A percentile compares a stretch with the other conserved stretches of the same genome.
phyloP scores from a whole-genome alignment of 371 early-diverging fungal species.

The Mucor indicus region DNA sequence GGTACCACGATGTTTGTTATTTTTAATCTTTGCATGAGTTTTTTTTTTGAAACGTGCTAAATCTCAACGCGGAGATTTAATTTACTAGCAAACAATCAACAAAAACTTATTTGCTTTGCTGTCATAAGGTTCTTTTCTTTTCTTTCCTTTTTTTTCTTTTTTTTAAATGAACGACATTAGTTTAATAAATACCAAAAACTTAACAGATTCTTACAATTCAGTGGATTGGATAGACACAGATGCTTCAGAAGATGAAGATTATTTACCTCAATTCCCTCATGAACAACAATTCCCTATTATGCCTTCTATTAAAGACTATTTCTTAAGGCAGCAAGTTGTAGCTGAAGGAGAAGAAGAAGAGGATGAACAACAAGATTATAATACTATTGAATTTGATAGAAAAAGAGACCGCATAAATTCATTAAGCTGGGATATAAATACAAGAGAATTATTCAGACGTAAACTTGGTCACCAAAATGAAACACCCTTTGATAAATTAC shows the following conservation, averaged over 20 bases:
- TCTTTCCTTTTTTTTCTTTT: not conserved
- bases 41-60: too few relatives aligned
- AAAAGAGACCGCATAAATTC: constrained; percentile 19
- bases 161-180: not conserved
- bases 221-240: constrained; percentile 44
- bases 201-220: not conserved
- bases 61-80: too few relatives aligned
- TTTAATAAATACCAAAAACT: not conserved
- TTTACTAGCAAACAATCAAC: too few relatives aligned
- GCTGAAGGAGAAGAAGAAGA: not conserved
- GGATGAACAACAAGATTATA: not conserved
- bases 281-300: constrained; percentile 2
- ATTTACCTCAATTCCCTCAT: constrained; percentile 28
- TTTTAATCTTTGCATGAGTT: too few relatives aligned
- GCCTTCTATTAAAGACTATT: constrained; percentile 3
- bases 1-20: too few relatives aligned
- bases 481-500: constrained; percentile 32
- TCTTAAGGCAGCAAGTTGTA: constrained; percentile 1
- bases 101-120: too few relatives aligned
- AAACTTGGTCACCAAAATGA: constrained; percentile 3
- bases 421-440: constrained; percentile 20
- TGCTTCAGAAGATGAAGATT: constrained; percentile 42
- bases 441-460: constrained; percentile 7
- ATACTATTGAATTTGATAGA: not conserved
- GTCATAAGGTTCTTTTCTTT: not conserved